These are phyloP conservation scores for Zelonia costaricensis DNA, from an alignment of 208 protist genomes.

Conservation along the genomic window DNA sequence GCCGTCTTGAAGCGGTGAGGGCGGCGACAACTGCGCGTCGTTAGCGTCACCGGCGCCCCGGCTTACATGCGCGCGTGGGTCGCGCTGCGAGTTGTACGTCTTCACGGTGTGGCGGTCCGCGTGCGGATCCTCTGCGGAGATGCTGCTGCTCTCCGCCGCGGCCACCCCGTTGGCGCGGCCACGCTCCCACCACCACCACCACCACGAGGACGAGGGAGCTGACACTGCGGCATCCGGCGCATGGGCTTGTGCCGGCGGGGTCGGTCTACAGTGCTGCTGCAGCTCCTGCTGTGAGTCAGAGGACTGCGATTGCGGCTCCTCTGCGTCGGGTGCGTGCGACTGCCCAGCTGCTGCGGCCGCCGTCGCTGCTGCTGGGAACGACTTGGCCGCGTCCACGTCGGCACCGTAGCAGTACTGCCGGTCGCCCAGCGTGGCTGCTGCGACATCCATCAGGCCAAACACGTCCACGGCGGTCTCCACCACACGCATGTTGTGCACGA, in stretches of 20 bases:
- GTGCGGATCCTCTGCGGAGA: neutral
- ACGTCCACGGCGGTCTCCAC: constrained; percentile 27
- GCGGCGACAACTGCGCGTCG: too few species aligned
- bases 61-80: too few species aligned
- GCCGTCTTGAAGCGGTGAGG: too few species aligned
- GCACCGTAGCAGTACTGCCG: constrained; percentile 29
- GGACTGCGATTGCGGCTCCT: neutral
- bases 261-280: too few species aligned
- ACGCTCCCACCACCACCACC: neutral
- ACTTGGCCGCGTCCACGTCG: neutral
- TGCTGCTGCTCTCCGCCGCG: neutral
- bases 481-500: constrained; percentile 28
- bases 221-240: too few species aligned
- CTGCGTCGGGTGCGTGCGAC: neutral
- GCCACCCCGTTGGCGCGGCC: neutral
- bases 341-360: neutral
- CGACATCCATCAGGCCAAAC: constrained; percentile 42
- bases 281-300: too few species aligned
- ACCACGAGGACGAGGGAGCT: too few species aligned
- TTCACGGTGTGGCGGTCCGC: neutral
- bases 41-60: too few species aligned
- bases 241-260: too few species aligned
- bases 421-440: constrained; percentile 21
- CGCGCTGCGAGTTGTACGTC: constrained; percentile 13
- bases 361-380: neutral